Evolutionary conservation across 345 rosid species (phyloP), one percentile per base, ranked within the genome.

Genomic region (Salix viminalis): DNA sequence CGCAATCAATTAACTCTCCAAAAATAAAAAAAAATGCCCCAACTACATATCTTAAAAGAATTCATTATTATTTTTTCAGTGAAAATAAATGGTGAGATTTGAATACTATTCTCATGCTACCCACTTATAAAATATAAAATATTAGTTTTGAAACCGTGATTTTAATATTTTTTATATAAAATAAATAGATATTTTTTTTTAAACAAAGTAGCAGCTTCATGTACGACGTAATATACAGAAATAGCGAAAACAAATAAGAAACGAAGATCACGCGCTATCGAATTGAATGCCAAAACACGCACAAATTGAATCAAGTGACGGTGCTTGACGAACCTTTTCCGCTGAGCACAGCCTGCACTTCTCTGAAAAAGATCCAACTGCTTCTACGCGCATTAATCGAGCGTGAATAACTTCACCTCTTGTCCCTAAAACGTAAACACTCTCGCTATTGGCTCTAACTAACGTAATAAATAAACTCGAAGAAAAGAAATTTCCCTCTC

Each of bases 361-460:
- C 70, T 44, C 77, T 76, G 21, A 1, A 70, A 61, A 69, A 7
- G 70, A 64, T 71, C 39, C 48, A 24, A 24, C 48, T 23, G 5
- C 37, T 18, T 4, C 26, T 0, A 74, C 83, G 83, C 86, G 75
- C 77, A 48, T 12, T 2, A 2, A 2, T 0, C 48, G 79, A 65
- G 87, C 85, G 90, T 75, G 77, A 52, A 12, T 12, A 15, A 28
- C 24, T n/a, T 21, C 34, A 23, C 7, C 23, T 30, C n/a, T 21
- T 28, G 37, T 15, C 65, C 28, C 71, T 69, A 52, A 69, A 75
- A 81, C 84, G 83, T 70, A 80, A 81, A 62, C 77, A 39, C 65
- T 78, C 67, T 74, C 50, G 11, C 44, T 9, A 41, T 36, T 36
- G 44, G 44, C 13, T 41, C 44, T 10, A 41, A 41, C 44, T 16